These are phyloP conservation scores for Candida loeiensis DNA, from an alignment of 805 yeast genomes.

Conservation along the genomic window DNA sequence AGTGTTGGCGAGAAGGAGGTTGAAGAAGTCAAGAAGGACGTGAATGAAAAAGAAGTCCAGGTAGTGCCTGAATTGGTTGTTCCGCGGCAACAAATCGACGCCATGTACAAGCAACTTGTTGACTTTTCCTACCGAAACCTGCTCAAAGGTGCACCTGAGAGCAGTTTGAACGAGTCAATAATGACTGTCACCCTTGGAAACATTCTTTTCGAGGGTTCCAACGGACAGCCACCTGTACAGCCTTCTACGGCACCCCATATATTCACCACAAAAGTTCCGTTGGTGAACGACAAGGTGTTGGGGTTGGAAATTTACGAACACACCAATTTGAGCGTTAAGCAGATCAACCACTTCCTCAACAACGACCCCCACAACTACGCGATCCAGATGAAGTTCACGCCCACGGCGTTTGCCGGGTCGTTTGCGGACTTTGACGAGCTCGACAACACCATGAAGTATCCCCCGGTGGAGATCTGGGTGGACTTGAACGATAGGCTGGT, in stretches of 20 bases:
- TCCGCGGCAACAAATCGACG: constrained; percentile 15
- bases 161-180: constrained; percentile 22
- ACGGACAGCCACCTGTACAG: constrained; percentile 11
- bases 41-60: neutral
- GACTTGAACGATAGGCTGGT: constrained; percentile 36
- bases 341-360: constrained; percentile 19
- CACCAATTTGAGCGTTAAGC: constrained; percentile 14
- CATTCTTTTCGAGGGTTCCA: constrained; percentile 25
- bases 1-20: too few relatives aligned
- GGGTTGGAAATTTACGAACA: constrained; percentile 25
- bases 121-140: constrained; percentile 24
- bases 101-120: constrained; percentile 22
- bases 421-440: constrained; percentile 3
- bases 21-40: neutral
- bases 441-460: constrained; percentile 31
- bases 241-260: constrained; percentile 11
- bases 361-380: constrained; percentile 23
- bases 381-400: constrained; percentile 45
- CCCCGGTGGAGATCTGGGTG: constrained; percentile 58
- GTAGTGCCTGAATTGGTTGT: constrained; percentile 1
- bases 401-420: constrained; percentile 35
- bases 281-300: constrained; percentile 29
- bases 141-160: constrained; percentile 19
- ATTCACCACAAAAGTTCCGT: constrained; percentile 35
- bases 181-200: constrained; percentile 41